Percentiles rank a stretch among this genome's conserved stretches.
These are phyloP conservation scores for Termitomyces titanicus DNA, from an alignment of 768 basidiomycete genomes.

Conservation along the genomic window DNA sequence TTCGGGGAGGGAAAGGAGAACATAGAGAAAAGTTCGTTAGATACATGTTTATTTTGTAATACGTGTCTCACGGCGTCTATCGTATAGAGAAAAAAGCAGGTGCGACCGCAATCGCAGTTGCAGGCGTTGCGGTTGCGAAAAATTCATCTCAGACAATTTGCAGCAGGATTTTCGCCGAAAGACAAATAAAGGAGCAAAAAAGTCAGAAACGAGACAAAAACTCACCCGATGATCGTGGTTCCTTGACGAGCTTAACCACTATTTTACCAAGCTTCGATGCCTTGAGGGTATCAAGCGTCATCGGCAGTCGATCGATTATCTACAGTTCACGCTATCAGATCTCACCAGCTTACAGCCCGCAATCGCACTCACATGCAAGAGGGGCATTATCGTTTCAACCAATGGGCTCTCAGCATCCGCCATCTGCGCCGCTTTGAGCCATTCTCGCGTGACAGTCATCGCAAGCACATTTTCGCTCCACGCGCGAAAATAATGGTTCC, in stretches of 20 bases:
- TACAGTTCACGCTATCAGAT: slow-evolving; percentile 21
- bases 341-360: background rate
- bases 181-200: slow-evolving; percentile 9
- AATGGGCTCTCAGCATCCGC: slow-evolving; percentile 51
- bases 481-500: slow-evolving; percentile 82
- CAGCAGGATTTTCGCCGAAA: slow-evolving; percentile 1
- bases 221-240: slow-evolving; percentile 80
- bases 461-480: slow-evolving; percentile 77
- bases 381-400: slow-evolving; percentile 79
- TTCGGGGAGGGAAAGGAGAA: slow-evolving; percentile 34
- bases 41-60: slow-evolving; percentile 58
- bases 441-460: slow-evolving; percentile 77
- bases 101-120: background rate
- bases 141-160: slow-evolving; percentile 13
- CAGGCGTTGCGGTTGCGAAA: slow-evolving; percentile 9
- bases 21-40: slow-evolving; percentile 52
- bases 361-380: slow-evolving; percentile 76
- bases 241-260: slow-evolving; percentile 72
- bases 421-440: slow-evolving; percentile 70
- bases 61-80: slow-evolving; percentile 30
- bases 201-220: slow-evolving; percentile 24
- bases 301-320: slow-evolving; percentile 83
- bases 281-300: slow-evolving; percentile 65
- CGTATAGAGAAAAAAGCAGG: slow-evolving; percentile 13
- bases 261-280: slow-evolving; percentile 78